These are phyloP conservation scores for Fusarium devonianum DNA, from an alignment of 2,329 filamentous ascomycete species.

Conservation along the genomic window DNA sequence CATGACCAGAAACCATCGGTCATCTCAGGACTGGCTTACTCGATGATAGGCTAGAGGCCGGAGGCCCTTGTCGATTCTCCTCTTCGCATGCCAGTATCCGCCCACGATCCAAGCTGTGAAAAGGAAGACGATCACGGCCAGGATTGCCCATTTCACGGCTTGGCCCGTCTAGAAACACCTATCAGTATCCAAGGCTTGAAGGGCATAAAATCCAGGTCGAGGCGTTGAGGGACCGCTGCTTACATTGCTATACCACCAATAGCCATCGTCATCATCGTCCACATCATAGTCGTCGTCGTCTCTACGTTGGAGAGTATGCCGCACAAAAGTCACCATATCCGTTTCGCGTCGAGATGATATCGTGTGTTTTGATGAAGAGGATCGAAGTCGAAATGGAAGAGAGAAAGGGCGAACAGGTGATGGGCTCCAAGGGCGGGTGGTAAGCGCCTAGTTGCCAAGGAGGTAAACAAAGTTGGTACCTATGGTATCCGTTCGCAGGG, in stretches of 20 bases:
- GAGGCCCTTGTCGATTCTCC: slow-evolving; percentile 69
- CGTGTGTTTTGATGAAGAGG: slow-evolving; percentile 18
- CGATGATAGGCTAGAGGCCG: slow-evolving; percentile 74
- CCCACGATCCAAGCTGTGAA: slow-evolving; percentile 69
- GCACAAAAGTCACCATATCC: slow-evolving; percentile 32
- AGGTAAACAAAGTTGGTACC: neutral
- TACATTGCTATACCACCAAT: slow-evolving; percentile 44
- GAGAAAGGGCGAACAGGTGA: slow-evolving; percentile 3
- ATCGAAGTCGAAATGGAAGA: slow-evolving; percentile 10
- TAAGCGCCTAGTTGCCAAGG: slow-evolving; percentile 14
- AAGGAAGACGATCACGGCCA: slow-evolving; percentile 66
- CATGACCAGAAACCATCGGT: no score
- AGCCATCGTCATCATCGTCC: slow-evolving; percentile 22
- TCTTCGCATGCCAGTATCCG: slow-evolving; percentile 74
- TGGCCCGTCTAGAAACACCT: slow-evolving; percentile 62
- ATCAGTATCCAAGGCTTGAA: slow-evolving; percentile 10
- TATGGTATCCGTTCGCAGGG: slow-evolving; percentile 11
- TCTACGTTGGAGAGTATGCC: slow-evolving; percentile 27
- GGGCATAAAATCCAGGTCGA: neutral
- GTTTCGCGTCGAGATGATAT: slow-evolving; percentile 2
- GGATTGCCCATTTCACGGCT: slow-evolving; percentile 75
- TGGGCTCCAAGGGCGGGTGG: neutral
- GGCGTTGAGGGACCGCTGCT: slow-evolving; percentile 6
- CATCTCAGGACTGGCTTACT: slow-evolving; percentile 49
- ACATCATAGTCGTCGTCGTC: slow-evolving; percentile 17